These are phyloP conservation scores for Populus hybrid DNA, from an alignment of 441 rosid genomes.

Conservation along the genomic window DNA sequence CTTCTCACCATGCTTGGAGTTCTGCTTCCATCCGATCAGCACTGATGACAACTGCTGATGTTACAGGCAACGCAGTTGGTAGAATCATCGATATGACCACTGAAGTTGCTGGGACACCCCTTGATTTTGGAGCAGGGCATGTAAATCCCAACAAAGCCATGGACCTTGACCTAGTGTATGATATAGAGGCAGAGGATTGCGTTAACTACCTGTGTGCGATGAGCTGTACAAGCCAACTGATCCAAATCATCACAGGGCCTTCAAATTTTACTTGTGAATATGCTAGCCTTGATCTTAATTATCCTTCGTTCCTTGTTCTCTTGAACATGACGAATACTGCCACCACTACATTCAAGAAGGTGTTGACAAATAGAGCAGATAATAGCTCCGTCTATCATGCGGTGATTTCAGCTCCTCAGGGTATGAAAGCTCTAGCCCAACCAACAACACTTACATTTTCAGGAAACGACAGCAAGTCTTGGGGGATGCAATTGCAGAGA, in stretches of 20 bases:
- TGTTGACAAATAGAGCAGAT: conserved; percentile 34
- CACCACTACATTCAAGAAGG: conserved; percentile 38
- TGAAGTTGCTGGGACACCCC: conserved; percentile 34
- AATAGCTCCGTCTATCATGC: conserved; percentile 25
- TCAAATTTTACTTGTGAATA: conserved; percentile 29
- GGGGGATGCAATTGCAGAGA: too few relatives aligned
- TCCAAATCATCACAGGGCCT: conserved; percentile 27
- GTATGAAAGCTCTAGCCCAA: neutral
- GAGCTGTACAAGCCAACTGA: conserved; percentile 39
- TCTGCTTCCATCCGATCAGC: conserved; percentile 43
- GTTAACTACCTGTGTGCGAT: conserved; percentile 38
- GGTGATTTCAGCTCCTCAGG: conserved; percentile 20
- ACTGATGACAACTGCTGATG: conserved; percentile 39
- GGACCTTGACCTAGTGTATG: conserved; percentile 42
- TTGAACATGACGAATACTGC: conserved; percentile 44
- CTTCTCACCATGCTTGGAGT: conserved; percentile 37
- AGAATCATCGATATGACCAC: conserved; percentile 31
- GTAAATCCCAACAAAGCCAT: conserved; percentile 40
- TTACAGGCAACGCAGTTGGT: conserved; percentile 21
- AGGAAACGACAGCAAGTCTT: neutral
- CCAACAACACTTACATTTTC: neutral
- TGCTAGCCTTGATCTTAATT: conserved; percentile 43
- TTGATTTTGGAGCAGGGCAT: conserved; percentile 49
- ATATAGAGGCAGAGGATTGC: conserved; percentile 28
- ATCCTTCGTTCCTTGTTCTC: conserved; percentile 46